Evolutionary conservation across 768 basidiomycete genomes (phyloP).

Genomic region (Holtermanniella nyarrowii): DNA sequence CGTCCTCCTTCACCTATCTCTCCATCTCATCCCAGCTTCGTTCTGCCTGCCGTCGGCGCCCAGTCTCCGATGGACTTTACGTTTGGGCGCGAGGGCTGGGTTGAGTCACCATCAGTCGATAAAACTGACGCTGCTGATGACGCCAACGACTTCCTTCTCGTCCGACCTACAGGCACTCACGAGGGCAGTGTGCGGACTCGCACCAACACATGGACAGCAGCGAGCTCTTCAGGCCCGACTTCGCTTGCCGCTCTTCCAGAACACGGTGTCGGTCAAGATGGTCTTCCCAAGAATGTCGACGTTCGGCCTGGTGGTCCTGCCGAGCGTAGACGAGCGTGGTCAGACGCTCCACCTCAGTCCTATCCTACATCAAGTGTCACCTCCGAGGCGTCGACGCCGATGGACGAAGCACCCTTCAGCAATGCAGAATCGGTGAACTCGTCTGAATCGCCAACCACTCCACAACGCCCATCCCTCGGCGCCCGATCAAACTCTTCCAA

Average conservation of each 20-base stretch:
- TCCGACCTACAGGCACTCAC: conserved; percentile 7
- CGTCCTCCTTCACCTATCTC: no score
- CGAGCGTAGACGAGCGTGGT: conserved; percentile 21
- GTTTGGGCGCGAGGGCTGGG: neutral
- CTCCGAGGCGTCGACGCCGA: conserved; percentile 1
- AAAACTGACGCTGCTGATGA: conserved; percentile 25
- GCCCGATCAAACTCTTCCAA: conserved; percentile 26
- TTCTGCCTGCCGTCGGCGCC: conserved; percentile 10
- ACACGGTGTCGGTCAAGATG: conserved; percentile 1
- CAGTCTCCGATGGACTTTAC: conserved; percentile 8
- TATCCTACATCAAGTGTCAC: conserved; percentile 1
- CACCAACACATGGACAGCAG: conserved; percentile 7
- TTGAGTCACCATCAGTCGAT: conserved; percentile 10
- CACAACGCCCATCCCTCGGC: conserved; percentile 19
- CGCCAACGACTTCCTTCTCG: conserved; percentile 23
- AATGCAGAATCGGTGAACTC: neutral
- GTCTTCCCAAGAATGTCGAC: conserved; percentile 2
- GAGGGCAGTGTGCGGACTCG: conserved; percentile 33
- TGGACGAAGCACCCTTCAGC: neutral
- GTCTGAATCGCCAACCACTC: conserved; percentile 6
- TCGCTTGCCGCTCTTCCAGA: conserved; percentile 19
- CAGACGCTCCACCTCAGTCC: conserved; percentile 25
- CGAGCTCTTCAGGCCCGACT: conserved; percentile 10
- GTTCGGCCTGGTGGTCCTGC: neutral
- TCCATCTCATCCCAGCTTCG: conserved; percentile 18